Base-by-base conservation (phyloP, 192 early-diverging fungal genomes). In the Physocladia obscura region DNA sequence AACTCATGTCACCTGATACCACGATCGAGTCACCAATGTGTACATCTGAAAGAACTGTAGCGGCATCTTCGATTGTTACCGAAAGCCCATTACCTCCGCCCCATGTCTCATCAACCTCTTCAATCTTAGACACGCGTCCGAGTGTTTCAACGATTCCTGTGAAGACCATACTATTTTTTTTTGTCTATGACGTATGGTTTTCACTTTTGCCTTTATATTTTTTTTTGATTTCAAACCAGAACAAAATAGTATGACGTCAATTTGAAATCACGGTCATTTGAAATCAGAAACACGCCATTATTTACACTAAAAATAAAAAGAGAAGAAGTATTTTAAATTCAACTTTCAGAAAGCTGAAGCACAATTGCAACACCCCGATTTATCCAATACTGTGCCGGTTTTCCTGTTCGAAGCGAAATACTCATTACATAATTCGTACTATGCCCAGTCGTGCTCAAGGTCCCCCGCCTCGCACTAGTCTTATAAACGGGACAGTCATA, bases 81-180 rank as follows among this genome's bases (percentile, higher is more conserved):
- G 91, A 91, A 75, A 91, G 94, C 21, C 95, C 95, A 67, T 84
- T 87, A 55, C 94, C 95, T 58, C 94, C 95, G 0, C 89, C 84
- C 67, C 78, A 81, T 2, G 90, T 85, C 21, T 76, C 84, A 76
- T 98, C 94, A 49, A 91, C 69, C 27, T 80, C 77, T 19, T 80
- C 76, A 48, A 95, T 84, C 64, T 80, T 74, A 60, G 76, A 67
- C 31, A 99, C 86, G 38, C 63, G 84, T 60, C 95, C 97, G 77
- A 96, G 89, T 64, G 81, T 81, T 76, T 99, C 97, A 63, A 99
- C 91, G 49, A 99, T 95, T 55, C 97, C 97, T 0, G 97, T 99
- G 75, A 99, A 99, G 40, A 73, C 71, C 71, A 70, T 70, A 34
- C n/a, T n/a, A n/a, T n/a, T n/a, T n/a, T n/a, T n/a, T n/a, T n/a